Conservation (phyloP, 768 basidiomycete genomes). For the Boletus fagicola region DNA sequence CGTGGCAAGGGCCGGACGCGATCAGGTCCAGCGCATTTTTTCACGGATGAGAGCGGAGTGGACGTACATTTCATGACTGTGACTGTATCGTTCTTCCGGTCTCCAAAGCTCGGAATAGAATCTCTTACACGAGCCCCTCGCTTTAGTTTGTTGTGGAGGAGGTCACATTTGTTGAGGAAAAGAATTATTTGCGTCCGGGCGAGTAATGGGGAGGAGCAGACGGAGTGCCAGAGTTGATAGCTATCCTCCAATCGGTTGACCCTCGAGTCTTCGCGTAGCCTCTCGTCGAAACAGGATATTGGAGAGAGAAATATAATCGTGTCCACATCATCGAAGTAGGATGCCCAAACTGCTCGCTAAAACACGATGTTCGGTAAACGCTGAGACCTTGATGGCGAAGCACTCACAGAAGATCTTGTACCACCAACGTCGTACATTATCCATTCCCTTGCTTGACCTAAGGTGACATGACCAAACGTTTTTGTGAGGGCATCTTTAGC, state of each 20-base stretch:
- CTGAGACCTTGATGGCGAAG: neutral
- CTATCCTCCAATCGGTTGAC: slow-evolving; percentile 80
- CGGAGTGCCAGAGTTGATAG: slow-evolving; percentile 71
- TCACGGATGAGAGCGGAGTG: neutral
- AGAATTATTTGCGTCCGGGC: slow-evolving; percentile 49
- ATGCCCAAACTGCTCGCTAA: slow-evolving; percentile 73
- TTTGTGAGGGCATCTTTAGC: neutral
- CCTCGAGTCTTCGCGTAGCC: slow-evolving; percentile 62
- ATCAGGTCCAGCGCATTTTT: slow-evolving; percentile 6
- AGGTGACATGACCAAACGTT: neutral
- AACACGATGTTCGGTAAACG: slow-evolving; percentile 9
- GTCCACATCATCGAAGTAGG: slow-evolving; percentile 80
- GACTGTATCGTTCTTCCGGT: slow-evolving; percentile 64
- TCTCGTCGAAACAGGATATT: slow-evolving; percentile 82
- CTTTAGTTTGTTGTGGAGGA: slow-evolving; percentile 69
- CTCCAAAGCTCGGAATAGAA: slow-evolving; percentile 70
- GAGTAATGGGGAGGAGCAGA: slow-evolving; percentile 66
- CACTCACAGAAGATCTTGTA: slow-evolving; percentile 58
- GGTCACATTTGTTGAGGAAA: slow-evolving; percentile 71
- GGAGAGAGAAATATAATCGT: slow-evolving; percentile 77
- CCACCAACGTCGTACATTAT: slow-evolving; percentile 81
- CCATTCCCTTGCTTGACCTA: slow-evolving; percentile 72
- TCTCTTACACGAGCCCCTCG: slow-evolving; percentile 65
- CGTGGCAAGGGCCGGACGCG: neutral
- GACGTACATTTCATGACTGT: slow-evolving; percentile 70